Evolutionary conservation across 371 early-diverging fungal genomes (phyloP).

Genomic region (Mucor ambiguus): DNA sequence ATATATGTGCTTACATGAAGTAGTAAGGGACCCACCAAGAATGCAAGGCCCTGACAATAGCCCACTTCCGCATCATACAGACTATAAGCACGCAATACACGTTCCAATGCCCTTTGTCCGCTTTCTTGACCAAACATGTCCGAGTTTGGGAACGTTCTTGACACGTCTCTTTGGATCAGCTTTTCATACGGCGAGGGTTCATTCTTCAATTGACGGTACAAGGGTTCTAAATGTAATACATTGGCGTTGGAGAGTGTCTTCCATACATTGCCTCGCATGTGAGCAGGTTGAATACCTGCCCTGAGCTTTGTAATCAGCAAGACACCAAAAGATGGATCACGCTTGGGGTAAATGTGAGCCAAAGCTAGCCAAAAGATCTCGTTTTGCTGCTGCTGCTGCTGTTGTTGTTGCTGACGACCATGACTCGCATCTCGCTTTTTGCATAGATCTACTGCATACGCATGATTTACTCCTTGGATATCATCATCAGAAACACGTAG

Average conservation of each 20-base stretch:
- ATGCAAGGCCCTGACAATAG: constrained; percentile 96
- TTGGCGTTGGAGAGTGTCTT: constrained; percentile 86
- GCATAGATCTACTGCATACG: neutral
- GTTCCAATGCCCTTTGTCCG: constrained; percentile 80
- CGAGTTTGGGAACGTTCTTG: constrained; percentile 88
- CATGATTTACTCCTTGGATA: neutral
- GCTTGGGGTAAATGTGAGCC: constrained; percentile 33
- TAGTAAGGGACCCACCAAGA: constrained; percentile 89
- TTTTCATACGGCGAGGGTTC: constrained; percentile 85
- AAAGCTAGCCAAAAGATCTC: constrained; percentile 6
- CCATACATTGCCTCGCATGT: constrained; percentile 92
- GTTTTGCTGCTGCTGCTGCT: neutral
- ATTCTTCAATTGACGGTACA: constrained; percentile 80
- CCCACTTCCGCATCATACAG: constrained; percentile 92
- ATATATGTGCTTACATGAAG: constrained; percentile 65
- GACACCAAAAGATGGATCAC: constrained; percentile 41
- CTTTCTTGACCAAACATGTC: constrained; percentile 82
- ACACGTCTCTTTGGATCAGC: constrained; percentile 88
- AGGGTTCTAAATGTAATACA: constrained; percentile 73
- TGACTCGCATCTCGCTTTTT: neutral
- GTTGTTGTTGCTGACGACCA: neutral
- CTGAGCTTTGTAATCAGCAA: constrained; percentile 66
- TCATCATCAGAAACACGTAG: neutral
- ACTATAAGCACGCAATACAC: constrained; percentile 89
- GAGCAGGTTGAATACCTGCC: constrained; percentile 79